A percentile compares a stretch with the other conserved stretches of the same genome.
Conservation (phyloP, 495 filamentous ascomycete genomes). For the Sphaerosporella brunnea region DNA sequence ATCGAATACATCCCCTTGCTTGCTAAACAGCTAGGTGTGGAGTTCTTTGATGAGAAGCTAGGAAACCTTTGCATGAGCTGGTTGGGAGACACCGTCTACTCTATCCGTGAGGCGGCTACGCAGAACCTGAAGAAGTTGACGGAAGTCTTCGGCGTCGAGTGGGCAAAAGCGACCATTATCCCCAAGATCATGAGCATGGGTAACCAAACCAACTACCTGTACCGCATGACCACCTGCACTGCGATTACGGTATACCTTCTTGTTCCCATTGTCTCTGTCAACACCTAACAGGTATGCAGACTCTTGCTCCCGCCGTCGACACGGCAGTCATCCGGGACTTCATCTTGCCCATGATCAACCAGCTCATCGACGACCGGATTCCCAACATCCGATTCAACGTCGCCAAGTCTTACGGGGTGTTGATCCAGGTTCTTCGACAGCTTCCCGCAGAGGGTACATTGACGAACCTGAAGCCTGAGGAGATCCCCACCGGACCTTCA, state of each 20-base stretch:
- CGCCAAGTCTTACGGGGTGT: conserved; percentile 81
- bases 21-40: conserved; percentile 84
- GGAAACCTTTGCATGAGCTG: conserved; percentile 93
- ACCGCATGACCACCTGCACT: conserved; percentile 98
- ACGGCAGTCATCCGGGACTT: conserved; percentile 79
- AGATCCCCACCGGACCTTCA: conserved; percentile 40
- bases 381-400: conserved; percentile 99
- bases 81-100: conserved; percentile 98
- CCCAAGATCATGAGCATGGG: conserved; percentile 98
- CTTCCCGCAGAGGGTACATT: conserved; percentile 78
- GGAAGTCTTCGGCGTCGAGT: conserved; percentile 93
- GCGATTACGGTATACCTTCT: conserved; percentile 89
- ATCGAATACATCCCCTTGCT: conserved; percentile 98
- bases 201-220: conserved; percentile 91
- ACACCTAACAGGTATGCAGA: conserved; percentile 39
- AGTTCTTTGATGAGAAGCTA: conserved; percentile 97
- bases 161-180: conserved; percentile 94
- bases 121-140: conserved; percentile 95
- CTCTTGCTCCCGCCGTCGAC: conserved; percentile 78
- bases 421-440: conserved; percentile 76
- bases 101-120: conserved; percentile 90
- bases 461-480: conserved; percentile 56
- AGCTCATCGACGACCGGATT: conserved; percentile 80
- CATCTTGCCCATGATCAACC: conserved; percentile 88
- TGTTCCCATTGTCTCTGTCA: background rate